Evolutionary conservation across 108 stramenopile genomes (phyloP).

Genomic region (Stephanodiscus minutulus): DNA sequence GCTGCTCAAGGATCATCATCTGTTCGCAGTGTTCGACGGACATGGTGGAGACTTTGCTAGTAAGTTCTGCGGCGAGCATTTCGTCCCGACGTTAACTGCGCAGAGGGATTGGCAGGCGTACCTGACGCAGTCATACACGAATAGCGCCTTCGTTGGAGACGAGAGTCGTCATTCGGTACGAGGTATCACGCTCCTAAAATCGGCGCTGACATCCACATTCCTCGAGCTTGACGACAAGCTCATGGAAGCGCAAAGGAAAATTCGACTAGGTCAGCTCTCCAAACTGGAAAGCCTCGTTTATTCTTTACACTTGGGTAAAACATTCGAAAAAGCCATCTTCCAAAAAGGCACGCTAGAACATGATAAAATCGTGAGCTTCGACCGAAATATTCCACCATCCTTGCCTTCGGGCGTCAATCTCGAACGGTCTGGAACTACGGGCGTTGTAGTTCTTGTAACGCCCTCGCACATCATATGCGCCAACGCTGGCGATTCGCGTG

Average conservation of each 20-base stretch:
- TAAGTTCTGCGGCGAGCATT: slow-evolving; percentile 62
- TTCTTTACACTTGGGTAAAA: slow-evolving; percentile 15
- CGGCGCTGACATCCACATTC: slow-evolving; percentile 71
- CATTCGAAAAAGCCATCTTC: slow-evolving; percentile 20
- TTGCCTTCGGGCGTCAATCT: slow-evolving; percentile 34
- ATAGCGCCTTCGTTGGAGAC: no score
- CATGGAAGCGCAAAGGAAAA: slow-evolving; percentile 17
- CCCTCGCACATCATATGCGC: slow-evolving; percentile 91
- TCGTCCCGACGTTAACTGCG: slow-evolving; percentile 58
- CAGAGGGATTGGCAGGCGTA: slow-evolving; percentile 60
- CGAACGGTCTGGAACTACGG: slow-evolving; percentile 88
- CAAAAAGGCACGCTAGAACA: slow-evolving; percentile 33
- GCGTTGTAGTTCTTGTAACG: slow-evolving; percentile 84
- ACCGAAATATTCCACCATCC: slow-evolving; percentile 11
- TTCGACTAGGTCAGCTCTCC: slow-evolving; percentile 27
- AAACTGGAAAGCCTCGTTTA: slow-evolving; percentile 22
- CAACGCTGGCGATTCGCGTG: slow-evolving; percentile 97
- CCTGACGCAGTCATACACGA: slow-evolving; percentile 35
- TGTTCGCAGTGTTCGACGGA: slow-evolving; percentile 91
- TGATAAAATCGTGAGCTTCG: slow-evolving; percentile 19
- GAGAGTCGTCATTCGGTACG: slow-evolving; percentile 36
- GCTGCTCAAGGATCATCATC: slow-evolving; percentile 54
- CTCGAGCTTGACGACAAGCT: slow-evolving; percentile 60
- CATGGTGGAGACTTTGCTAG: slow-evolving; percentile 90
- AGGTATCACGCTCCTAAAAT: slow-evolving; percentile 61